Evolutionary conservation across 768 basidiomycete genomes (phyloP), one percentile per base, ranked within the genome.

Genomic region (Suillus alpinus): DNA sequence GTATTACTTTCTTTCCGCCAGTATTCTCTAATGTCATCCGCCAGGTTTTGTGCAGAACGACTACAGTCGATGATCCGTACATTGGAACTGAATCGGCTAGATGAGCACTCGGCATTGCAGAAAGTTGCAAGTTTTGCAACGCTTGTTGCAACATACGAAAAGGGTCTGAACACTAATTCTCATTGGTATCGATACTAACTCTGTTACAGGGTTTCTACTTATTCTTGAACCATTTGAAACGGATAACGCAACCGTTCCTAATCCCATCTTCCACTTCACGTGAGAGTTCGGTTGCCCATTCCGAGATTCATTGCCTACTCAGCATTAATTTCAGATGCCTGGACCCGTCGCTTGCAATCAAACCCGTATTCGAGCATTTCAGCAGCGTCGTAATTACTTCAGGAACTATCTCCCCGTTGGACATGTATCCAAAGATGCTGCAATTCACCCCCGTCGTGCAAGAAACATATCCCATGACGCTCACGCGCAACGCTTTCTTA

Each of bases 371-470:
- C 71, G 97, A 99, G 70, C 91, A 95, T 34, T 99, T 98, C 72
- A 95, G 93, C 72, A 94, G 91, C 63, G 97, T 99, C 23, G 94
- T 99, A 64, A 99, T 99, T 72, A 99, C 97, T 0, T 98, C 95
- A 4, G 97, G 97, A 67, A 99, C 97, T 12, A 94, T 99, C 67
- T 98, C 95, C 1, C 97, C 97, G 2, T 76, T 99, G 60, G 97
- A 99, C 76, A 99, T 99, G 97, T 99, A 99, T 74, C 97, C 97
- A 13, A 99, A 98, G 77, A 99, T 99, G 92, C 81, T 99, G 34
- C 94, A 95, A 66, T 99, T 99, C 75, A 93, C 92, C 18, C 95
- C 97, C 2, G 95, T 96, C 20, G 92, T 98, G 6, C 92, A 95
- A 77, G 95, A 98, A 74, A 93, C 92, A 1, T 99, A 99, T 76